phyloP scores from a whole-genome alignment of 371 early-diverging fungal genomes.

The Mucor circinelloides region DNA sequence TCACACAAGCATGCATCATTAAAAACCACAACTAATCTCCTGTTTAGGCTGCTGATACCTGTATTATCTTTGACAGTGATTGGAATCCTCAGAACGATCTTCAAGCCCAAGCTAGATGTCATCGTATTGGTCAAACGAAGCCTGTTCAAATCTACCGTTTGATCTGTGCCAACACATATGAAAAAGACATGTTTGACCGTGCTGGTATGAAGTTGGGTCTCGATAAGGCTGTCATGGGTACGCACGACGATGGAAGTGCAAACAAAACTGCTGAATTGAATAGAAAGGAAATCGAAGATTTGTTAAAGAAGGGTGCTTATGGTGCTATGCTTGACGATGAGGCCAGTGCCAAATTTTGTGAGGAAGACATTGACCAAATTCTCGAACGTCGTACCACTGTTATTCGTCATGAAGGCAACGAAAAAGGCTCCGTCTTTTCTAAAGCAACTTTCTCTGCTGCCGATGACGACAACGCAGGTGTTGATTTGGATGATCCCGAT shows the following conservation, averaged over 20 bases:
- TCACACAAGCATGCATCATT: too few species aligned
- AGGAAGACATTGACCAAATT: constrained; percentile 96
- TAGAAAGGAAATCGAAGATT: constrained; percentile 84
- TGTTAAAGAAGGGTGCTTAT: constrained; percentile 90
- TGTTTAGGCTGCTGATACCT: constrained; percentile 83
- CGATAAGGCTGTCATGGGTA: constrained; percentile 80
- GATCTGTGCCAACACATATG: constrained; percentile 91
- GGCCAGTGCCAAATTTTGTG: constrained; percentile 82
- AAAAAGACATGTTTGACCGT: constrained; percentile 94
- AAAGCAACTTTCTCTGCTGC: constrained; percentile 91
- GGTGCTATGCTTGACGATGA: constrained; percentile 88
- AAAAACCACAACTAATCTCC: not conserved
- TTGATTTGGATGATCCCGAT: constrained; percentile 94
- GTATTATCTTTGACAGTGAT: constrained; percentile 93
- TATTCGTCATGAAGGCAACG: constrained; percentile 75
- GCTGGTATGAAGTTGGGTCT: constrained; percentile 92
- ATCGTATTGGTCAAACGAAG: constrained; percentile 94
- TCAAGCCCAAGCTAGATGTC: constrained; percentile 92
- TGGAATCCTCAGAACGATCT: constrained; percentile 97
- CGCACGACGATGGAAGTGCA: constrained; percentile 16
- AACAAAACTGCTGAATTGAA: constrained; percentile 41
- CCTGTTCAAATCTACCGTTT: constrained; percentile 86
- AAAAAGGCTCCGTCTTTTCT: constrained; percentile 87
- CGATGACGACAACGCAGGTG: constrained; percentile 50
- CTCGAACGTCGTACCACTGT: constrained; percentile 87